Evolutionary conservation across 2,329 filamentous ascomycete species (phyloP), one percentile per base, ranked within the genome.

Genomic region (Talaromyces atroroseus): DNA sequence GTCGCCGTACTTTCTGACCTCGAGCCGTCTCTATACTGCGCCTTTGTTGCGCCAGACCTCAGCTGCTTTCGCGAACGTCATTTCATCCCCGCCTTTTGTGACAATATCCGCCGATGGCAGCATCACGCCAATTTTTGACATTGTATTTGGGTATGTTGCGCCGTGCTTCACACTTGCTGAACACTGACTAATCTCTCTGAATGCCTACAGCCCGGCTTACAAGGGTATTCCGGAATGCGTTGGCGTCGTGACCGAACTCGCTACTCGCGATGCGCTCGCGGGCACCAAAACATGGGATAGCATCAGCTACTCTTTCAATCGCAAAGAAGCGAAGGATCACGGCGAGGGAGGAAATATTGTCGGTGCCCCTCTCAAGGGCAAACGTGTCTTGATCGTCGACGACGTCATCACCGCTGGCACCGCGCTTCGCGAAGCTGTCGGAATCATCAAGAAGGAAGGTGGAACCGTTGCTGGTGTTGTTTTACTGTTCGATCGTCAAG

Each of bases 1-100:
- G 66, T 96, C 91, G 12, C 94, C 94, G 44, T 97, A 97, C 82
- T 97, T 97, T 80, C 95, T 97, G 85, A 96, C 96, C 74, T 91
- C 92, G 48, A 91, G 92, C 59, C 84, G 89, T 66, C 95, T 97
- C 76, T 90, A 94, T 80, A 86, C 86, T 52, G 88, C 87, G 21
- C 81, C 86, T 60, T 83, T 96, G 29, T 84, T 95, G 61, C 82
- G 82, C 60, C 84, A 90, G 56, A 89, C 96, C 64, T 83, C 88
- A 52, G 82, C 84, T 42, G 91, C 92, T 58, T 97, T 92, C 74
- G 92, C 92, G 1, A 76, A 80, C 55, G 80, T 81, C 1, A 71
- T 84, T 44, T 74, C 78, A 53, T 63, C 71, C n/a, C 73, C 80
- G 61, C 74, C 76, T 44, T 75, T 75, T 61, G 68, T 72, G 45